Conservation (phyloP, 805 yeast species). For the Saccharomycopsis schoenii region DNA sequence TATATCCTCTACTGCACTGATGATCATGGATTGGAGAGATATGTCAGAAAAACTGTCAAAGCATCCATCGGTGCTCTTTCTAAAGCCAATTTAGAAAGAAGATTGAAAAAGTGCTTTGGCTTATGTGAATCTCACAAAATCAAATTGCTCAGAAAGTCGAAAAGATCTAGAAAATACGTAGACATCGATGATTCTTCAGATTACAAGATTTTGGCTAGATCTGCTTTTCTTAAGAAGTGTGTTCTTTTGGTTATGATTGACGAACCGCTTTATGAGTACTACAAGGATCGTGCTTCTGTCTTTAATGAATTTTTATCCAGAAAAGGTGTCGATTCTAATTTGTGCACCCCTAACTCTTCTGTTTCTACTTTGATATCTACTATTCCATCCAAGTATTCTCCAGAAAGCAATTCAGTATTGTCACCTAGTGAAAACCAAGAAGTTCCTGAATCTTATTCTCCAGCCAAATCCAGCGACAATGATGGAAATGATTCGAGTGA, state of each 20-base stretch:
- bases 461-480: too few relatives aligned
- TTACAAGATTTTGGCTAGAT: conserved; percentile 34
- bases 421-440: background rate
- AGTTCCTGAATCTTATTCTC: background rate
- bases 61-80: conserved; percentile 1
- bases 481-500: too few relatives aligned
- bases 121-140: background rate
- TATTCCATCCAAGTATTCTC: background rate
- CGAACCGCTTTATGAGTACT: background rate
- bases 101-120: background rate
- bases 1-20: conserved; percentile 9
- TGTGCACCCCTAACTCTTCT: background rate
- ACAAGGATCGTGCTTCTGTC: background rate
- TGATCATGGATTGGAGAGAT: background rate
- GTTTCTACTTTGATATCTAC: background rate
- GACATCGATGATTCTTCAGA: conserved; percentile 31
- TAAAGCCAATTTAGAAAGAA: background rate
- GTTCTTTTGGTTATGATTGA: conserved; percentile 27
- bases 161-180: conserved; percentile 33
- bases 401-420: background rate
- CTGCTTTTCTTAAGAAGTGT: conserved; percentile 38
- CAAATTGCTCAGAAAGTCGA: conserved; percentile 33
- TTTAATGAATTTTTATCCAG: background rate
- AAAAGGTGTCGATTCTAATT: background rate
- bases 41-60: conserved; percentile 6